These are phyloP conservation scores for Dacryopinax primogenitus DNA, from an alignment of 768 basidiomycete species.

Conservation along the genomic window DNA sequence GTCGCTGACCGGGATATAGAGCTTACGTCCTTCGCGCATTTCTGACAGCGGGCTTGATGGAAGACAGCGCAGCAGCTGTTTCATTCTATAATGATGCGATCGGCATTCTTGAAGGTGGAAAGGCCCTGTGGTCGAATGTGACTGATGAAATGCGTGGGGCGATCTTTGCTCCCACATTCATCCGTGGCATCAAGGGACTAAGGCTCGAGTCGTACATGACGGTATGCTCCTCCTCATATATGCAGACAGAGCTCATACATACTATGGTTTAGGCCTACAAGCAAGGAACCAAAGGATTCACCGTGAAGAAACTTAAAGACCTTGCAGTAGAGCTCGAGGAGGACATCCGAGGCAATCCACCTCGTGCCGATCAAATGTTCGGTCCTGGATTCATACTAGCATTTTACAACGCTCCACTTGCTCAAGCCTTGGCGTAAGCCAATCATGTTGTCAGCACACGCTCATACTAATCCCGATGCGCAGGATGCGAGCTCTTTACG, in stretches of 20 bases:
- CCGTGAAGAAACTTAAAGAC: conserved; percentile 25
- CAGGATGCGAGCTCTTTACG: conserved; percentile 26
- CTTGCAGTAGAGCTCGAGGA: conserved; percentile 26
- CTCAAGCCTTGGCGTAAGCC: conserved; percentile 30
- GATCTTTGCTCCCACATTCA: conserved; percentile 34
- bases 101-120: conserved; percentile 36
- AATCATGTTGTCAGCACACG: neutral
- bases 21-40: conserved; percentile 34
- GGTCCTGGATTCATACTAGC: conserved; percentile 28
- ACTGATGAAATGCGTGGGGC: conserved; percentile 29
- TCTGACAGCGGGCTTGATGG: conserved; percentile 20
- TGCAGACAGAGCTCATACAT: neutral
- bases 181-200: conserved; percentile 33
- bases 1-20: conserved; percentile 19
- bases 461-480: neutral
- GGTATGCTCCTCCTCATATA: conserved; percentile 19
- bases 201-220: conserved; percentile 28
- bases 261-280: neutral
- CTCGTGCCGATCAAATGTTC: neutral
- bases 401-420: conserved; percentile 31
- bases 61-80: conserved; percentile 21
- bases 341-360: conserved; percentile 11
- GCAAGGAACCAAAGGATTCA: conserved; percentile 10
- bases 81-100: conserved; percentile 30
- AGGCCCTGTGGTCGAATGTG: conserved; percentile 31